Conservation (phyloP, 2,329 filamentous ascomycete species). For the Fusarium napiforme region DNA sequence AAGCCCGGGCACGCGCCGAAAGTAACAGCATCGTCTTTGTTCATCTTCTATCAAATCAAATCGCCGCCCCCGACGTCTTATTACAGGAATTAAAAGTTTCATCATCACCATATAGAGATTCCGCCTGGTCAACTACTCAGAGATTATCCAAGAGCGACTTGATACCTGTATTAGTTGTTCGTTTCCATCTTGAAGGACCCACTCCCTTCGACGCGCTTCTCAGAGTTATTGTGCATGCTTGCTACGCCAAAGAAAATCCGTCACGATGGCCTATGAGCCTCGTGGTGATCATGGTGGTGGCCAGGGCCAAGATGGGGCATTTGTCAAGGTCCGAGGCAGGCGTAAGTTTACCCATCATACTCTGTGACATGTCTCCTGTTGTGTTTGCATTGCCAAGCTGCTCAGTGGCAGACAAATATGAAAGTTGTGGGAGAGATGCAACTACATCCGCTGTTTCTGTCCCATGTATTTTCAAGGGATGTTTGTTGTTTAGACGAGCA, state of each 20-base stretch:
- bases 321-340: slow-evolving; percentile 62
- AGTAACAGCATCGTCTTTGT: slow-evolving; percentile 23
- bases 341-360: slow-evolving; percentile 54
- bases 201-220: slow-evolving; percentile 36
- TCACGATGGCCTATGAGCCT: slow-evolving; percentile 65
- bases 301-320: slow-evolving; percentile 57
- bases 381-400: background rate
- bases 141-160: background rate
- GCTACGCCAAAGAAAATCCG: slow-evolving; percentile 34
- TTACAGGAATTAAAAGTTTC: background rate
- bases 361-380: background rate
- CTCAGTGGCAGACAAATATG: slow-evolving; percentile 26
- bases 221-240: slow-evolving; percentile 40
- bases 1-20: slow-evolving; percentile 19
- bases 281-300: slow-evolving; percentile 59
- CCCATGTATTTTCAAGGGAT: background rate
- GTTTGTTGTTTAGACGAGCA: background rate
- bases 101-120: background rate
- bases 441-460: background rate
- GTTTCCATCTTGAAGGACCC: slow-evolving; percentile 17
- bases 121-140: background rate
- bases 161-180: background rate
- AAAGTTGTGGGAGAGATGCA: background rate
- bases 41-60: slow-evolving; percentile 15
- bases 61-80: background rate